Conservation (phyloP, 345 rosid genomes). For the Populus euphratica region DNA sequence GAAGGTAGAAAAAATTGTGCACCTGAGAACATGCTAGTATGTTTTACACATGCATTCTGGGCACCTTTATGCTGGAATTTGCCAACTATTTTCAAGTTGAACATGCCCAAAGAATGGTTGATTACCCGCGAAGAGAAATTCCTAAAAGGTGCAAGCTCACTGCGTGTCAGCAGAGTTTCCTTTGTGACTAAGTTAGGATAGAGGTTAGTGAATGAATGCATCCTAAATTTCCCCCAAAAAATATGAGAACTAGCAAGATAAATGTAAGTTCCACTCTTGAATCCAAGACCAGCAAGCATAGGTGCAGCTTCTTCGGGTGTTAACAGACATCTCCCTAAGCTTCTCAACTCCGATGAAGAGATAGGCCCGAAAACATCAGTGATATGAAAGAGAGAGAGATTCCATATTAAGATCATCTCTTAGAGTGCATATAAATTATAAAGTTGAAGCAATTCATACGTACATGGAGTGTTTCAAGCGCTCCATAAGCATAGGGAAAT, state of each 20-base stretch:
- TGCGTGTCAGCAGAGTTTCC: constrained; percentile 72
- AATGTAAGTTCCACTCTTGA: constrained; percentile 56
- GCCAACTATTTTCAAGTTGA: not conserved
- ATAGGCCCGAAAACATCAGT: constrained; percentile 39
- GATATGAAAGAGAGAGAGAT: not conserved
- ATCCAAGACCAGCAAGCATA: constrained; percentile 80
- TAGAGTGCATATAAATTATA: not conserved
- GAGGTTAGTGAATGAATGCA: constrained; percentile 62
- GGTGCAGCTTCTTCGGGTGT: constrained; percentile 95
- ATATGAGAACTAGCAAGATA: constrained; percentile 75
- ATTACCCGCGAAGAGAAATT: constrained; percentile 87
- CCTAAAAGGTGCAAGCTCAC: constrained; percentile 76
- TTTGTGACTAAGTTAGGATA: constrained; percentile 82
- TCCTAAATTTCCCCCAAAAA: constrained; percentile 69
- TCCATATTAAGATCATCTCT: not conserved
- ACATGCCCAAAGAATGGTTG: not conserved
- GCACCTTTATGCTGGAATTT: constrained; percentile 31
- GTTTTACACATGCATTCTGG: constrained; percentile 73
- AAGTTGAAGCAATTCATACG: constrained; percentile 35
- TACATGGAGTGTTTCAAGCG: constrained; percentile 62
- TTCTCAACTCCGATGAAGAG: constrained; percentile 59
- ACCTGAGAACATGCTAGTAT: constrained; percentile 4
- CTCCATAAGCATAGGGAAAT: constrained; percentile 72
- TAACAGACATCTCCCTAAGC: constrained; percentile 78
- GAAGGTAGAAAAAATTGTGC: not conserved